Base-by-base conservation (phyloP, 73 alveolate species). In the Paramecium primaurelia region DNA sequence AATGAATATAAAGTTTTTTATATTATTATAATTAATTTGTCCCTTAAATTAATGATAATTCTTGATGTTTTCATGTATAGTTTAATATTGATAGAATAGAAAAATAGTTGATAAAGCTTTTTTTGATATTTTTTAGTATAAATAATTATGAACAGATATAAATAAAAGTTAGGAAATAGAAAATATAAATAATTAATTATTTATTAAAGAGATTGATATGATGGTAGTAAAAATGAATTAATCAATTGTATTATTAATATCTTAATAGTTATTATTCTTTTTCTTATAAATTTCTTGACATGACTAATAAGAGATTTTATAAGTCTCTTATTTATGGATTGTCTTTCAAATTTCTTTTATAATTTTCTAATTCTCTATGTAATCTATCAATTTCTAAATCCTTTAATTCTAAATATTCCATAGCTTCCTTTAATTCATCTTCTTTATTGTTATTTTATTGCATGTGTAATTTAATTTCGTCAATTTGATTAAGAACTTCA, bases 371-470 rank as follows among this genome's bases (percentile, higher is more conserved):
- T 75, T 75, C 88, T 38, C 88, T 30, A 75, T 42, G 88, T 42
- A 75, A 75, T 38, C 60, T 30, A n/a, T 75, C 88, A 30, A 75
- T 75, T 75, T 75, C 88, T 25, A 75, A 20, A 37, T 75, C 88
- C 25, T 75, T 75, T n/a, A 75, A n/a, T 42, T 75, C 88, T 42
- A 75, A 75, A 75, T 75, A 75, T 0, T 75, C 88, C 88, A 75
- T 75, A 4, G 88, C 88, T 42, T 75, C 88, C 3, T 75, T 75
- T 18, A 75, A 42, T 18, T 75, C 88, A 12, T 36, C 68, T 4
- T 64, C 84, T 34, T 64, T 64, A 34, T 64, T 64, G 28, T 28
- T 64, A 32, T 3, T 38, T 75, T 68, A 68, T 68, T 75, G 68
- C 58, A 75, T 36, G 8, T 75, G 58, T 38, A 36, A 38, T 36